phyloP scores from a whole-genome alignment of 2,329 filamentous ascomycete genomes.

The Cadophora gregata region DNA sequence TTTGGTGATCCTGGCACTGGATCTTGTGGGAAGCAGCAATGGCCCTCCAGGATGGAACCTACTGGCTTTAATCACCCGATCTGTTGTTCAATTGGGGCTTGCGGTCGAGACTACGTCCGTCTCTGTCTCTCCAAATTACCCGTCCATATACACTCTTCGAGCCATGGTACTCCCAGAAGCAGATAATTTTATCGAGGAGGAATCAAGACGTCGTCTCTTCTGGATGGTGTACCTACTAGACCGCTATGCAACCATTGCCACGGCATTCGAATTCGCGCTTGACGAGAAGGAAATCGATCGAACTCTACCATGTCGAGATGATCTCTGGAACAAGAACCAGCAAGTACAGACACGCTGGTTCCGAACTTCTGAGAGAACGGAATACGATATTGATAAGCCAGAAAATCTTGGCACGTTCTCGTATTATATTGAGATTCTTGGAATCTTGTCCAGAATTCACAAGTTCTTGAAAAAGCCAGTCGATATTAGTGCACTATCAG shows the following conservation, averaged over 20 bases:
- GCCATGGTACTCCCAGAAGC: constrained; percentile 86
- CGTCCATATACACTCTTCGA: constrained; percentile 87
- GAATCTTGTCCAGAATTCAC: constrained; percentile 86
- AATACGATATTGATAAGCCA: constrained; percentile 70
- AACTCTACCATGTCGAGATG: constrained; percentile 84
- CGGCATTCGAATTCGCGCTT: constrained; percentile 89
- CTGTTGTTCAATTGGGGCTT: constrained; percentile 85
- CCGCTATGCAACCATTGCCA: constrained; percentile 87
- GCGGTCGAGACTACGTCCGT: constrained; percentile 83
- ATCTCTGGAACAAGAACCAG: constrained; percentile 83
- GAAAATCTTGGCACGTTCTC: constrained; percentile 88
- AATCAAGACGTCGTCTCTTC: constrained; percentile 82
- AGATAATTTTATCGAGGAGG: constrained; percentile 86
- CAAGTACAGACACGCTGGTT: constrained; percentile 88
- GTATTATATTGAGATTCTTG: constrained; percentile 88
- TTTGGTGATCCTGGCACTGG: constrained; percentile 83
- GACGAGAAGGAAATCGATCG: constrained; percentile 91
- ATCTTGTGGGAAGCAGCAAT: constrained; percentile 85
- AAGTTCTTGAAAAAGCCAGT: constrained; percentile 88
- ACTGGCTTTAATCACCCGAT: constrained; percentile 85
- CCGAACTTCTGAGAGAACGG: constrained; percentile 56
- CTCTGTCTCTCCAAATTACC: constrained; percentile 77
- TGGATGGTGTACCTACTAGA: constrained; percentile 96
- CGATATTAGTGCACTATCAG: constrained; percentile 81
- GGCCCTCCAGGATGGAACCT: constrained; percentile 93